Evolutionary conservation across 257 asterid species (phyloP).

Genomic region (Solanum rostratum): DNA sequence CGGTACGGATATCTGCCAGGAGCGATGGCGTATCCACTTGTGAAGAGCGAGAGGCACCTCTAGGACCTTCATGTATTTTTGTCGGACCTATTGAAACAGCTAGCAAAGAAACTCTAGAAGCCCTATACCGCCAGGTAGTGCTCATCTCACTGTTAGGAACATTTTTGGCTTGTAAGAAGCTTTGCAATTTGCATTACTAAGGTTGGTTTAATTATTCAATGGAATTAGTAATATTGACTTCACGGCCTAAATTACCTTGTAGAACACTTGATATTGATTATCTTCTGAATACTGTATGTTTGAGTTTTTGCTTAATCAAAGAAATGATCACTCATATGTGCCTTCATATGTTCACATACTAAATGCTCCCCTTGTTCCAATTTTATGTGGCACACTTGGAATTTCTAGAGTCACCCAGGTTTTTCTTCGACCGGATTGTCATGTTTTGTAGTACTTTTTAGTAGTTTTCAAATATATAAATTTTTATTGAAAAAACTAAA

Average conservation of each 20-base stretch:
- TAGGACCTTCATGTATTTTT: slow-evolving; percentile 86
- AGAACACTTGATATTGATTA: neutral
- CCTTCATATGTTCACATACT: neutral
- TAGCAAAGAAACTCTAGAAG: slow-evolving; percentile 87
- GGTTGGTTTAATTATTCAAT: neutral
- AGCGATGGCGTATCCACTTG: slow-evolving; percentile 33
- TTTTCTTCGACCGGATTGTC: neutral
- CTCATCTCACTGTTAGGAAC: neutral
- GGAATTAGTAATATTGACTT: neutral
- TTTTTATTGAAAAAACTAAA: neutral
- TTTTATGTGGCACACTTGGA: neutral
- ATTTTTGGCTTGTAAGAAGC: neutral
- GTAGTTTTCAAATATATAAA: neutral
- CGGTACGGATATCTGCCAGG: slow-evolving; percentile 38
- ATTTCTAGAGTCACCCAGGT: neutral
- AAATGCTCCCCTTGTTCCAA: neutral
- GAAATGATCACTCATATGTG: neutral
- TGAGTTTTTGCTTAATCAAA: neutral
- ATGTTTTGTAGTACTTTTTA: neutral
- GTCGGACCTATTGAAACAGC: slow-evolving; percentile 92
- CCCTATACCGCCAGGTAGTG: slow-evolving; percentile 75
- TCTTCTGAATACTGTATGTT: neutral
- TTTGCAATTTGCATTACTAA: neutral
- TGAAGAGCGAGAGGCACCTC: slow-evolving; percentile 28
- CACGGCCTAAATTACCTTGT: neutral